Percentiles rank a stretch among this genome's conserved stretches.
These are phyloP conservation scores for Solanum lycopersicoides DNA, from an alignment of 257 asterid genomes.

Conservation along the genomic window DNA sequence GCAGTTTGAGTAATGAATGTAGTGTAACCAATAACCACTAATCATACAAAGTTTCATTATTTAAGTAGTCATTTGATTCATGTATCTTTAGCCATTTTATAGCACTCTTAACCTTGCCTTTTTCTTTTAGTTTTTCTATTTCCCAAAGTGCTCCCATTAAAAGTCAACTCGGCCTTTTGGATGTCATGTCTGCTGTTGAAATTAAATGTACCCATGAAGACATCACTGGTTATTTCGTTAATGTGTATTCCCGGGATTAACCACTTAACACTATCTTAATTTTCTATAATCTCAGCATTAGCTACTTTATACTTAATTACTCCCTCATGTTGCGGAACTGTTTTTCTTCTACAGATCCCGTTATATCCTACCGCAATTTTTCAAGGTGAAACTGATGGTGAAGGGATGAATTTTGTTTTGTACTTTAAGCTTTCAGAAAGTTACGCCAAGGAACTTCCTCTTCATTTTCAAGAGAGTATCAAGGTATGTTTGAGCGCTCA, in stretches of 20 bases:
- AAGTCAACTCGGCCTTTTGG: not conserved
- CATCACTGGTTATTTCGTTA: not conserved
- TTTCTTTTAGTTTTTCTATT: not conserved
- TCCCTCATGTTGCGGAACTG: not conserved
- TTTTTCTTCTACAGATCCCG: conserved; percentile 24
- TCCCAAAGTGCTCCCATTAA: not conserved
- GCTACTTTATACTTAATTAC: not conserved
- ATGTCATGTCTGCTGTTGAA: not conserved
- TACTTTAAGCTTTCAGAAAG: conserved; percentile 38
- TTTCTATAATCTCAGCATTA: not conserved
- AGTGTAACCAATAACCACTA: not conserved
- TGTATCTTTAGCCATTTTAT: not conserved
- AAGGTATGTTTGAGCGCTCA: conserved; percentile 17
- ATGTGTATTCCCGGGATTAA: not conserved
- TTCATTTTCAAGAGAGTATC: conserved; percentile 40
- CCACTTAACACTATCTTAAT: not conserved
- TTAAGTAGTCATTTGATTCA: not conserved
- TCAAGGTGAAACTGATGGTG: conserved; percentile 45
- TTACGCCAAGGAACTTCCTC: conserved; percentile 35
- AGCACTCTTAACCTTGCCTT: not conserved
- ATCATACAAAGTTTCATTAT: not conserved
- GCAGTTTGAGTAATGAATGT: not conserved
- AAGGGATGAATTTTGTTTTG: conserved; percentile 40
- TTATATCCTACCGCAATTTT: conserved; percentile 36
- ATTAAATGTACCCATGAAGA: not conserved